phyloP scores from a whole-genome alignment of 2,329 filamentous ascomycete genomes.

The Scolecobasidium constrictum region DNA sequence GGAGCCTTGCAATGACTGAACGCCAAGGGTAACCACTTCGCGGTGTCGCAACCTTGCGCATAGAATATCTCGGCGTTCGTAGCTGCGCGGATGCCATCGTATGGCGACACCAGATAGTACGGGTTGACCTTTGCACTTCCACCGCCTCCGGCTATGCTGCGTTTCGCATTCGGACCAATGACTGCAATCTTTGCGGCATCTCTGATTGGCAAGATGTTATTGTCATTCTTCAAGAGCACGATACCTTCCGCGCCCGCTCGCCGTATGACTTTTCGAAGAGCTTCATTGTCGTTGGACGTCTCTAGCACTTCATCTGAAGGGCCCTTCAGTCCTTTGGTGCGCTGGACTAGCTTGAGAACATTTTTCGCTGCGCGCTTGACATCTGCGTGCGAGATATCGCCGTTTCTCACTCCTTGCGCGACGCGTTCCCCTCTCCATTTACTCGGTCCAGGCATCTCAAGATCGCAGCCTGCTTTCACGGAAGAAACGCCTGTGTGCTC shows the following conservation, averaged over 20 bases:
- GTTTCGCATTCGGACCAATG: slow-evolving; percentile 57
- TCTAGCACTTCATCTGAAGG: slow-evolving; percentile 47
- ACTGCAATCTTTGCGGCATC: slow-evolving; percentile 50
- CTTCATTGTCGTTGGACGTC: slow-evolving; percentile 38
- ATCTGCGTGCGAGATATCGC: slow-evolving; percentile 37
- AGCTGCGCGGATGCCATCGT: slow-evolving; percentile 48
- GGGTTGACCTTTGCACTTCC: slow-evolving; percentile 59
- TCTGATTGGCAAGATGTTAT: slow-evolving; percentile 46
- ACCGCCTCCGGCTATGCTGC: slow-evolving; percentile 56
- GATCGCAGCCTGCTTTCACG: slow-evolving; percentile 26
- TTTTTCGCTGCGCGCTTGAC: slow-evolving; percentile 37
- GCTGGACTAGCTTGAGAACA: slow-evolving; percentile 50
- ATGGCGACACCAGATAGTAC: slow-evolving; percentile 55
- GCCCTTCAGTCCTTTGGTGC: slow-evolving; percentile 50
- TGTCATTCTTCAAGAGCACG: slow-evolving; percentile 54
- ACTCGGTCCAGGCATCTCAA: slow-evolving; percentile 30
- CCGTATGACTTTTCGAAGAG: slow-evolving; percentile 50
- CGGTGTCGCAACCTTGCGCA: slow-evolving; percentile 51
- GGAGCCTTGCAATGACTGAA: slow-evolving; percentile 47
- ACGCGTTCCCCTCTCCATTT: slow-evolving; percentile 29
- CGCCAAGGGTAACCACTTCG: slow-evolving; percentile 55
- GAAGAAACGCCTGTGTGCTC: slow-evolving; percentile 25
- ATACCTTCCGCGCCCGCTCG: slow-evolving; percentile 51
- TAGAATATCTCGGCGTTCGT: slow-evolving; percentile 47
- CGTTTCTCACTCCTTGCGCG: slow-evolving; percentile 21